phyloP scores from a whole-genome alignment of 2,329 filamentous ascomycete species.

The Pseudogymnoascus sp. region DNA sequence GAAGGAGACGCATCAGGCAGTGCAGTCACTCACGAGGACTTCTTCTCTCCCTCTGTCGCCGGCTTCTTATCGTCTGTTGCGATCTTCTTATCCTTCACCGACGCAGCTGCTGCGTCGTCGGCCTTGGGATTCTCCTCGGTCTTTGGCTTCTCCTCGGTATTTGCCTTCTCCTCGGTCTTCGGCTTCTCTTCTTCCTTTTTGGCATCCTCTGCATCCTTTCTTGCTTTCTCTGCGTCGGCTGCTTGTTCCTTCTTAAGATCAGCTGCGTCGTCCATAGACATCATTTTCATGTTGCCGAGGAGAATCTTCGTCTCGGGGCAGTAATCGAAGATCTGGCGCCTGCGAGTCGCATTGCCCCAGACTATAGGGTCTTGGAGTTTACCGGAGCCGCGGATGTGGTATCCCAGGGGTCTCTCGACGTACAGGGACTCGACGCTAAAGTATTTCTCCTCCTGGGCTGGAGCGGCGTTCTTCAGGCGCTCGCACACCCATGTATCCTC shows the following conservation, averaged over 20 bases:
- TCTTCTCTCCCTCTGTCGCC: background rate
- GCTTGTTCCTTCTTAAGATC: constrained; percentile 19
- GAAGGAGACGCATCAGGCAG: background rate
- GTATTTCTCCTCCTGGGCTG: background rate
- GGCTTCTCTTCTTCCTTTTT: background rate
- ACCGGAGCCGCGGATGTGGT: constrained; percentile 49
- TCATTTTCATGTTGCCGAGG: constrained; percentile 34
- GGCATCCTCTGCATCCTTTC: background rate
- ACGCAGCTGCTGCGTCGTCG: background rate
- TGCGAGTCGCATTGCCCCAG: constrained; percentile 43
- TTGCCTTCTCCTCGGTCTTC: background rate
- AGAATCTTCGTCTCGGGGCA: constrained; percentile 56
- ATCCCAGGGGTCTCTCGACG: constrained; percentile 48
- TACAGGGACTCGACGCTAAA: constrained; percentile 39
- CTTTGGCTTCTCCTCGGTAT: background rate
- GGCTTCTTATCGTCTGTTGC: background rate
- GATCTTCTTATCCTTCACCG: constrained; percentile 3
- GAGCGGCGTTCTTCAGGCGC: constrained; percentile 15
- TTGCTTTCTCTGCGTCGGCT: constrained; percentile 1
- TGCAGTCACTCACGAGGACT: background rate
- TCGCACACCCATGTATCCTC: constrained; percentile 29
- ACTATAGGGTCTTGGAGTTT: constrained; percentile 39
- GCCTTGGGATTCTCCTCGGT: background rate
- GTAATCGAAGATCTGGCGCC: constrained; percentile 50
- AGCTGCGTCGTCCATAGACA: constrained; percentile 29